These are phyloP conservation scores for Fusarium multiceps DNA, from an alignment of 2,329 filamentous ascomycete species.

Conservation along the genomic window DNA sequence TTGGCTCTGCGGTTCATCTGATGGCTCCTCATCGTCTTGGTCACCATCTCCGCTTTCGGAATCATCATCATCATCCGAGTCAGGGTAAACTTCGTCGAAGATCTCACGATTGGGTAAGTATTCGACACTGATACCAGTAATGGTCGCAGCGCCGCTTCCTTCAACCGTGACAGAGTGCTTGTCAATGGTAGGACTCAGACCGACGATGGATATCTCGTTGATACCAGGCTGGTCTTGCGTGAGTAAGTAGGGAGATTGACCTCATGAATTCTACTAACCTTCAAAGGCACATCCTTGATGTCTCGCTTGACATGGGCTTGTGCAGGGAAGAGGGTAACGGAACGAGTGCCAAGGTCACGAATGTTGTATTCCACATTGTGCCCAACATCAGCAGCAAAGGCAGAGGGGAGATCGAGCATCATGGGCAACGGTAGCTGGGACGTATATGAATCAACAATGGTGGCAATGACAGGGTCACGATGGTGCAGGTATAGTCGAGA, in stretches of 20 bases:
- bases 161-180: slow-evolving; percentile 71
- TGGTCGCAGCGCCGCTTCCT: slow-evolving; percentile 64
- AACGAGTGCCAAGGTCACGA: slow-evolving; percentile 67
- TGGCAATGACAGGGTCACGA: neutral
- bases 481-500: neutral
- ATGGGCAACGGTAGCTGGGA: neutral
- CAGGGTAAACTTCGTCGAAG: slow-evolving; percentile 66
- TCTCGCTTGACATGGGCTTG: slow-evolving; percentile 71
- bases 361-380: slow-evolving; percentile 64
- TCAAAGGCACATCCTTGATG: slow-evolving; percentile 61
- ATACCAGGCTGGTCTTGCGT: slow-evolving; percentile 57
- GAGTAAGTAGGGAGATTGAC: neutral
- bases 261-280: slow-evolving; percentile 31
- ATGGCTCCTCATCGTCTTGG: slow-evolving; percentile 39
- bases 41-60: slow-evolving; percentile 44
- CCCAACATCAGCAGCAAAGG: slow-evolving; percentile 52
- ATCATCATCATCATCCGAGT: slow-evolving; percentile 50
- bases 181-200: slow-evolving; percentile 66
- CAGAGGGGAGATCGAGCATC: neutral
- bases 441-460: neutral
- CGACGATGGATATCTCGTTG: slow-evolving; percentile 68
- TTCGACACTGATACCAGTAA: slow-evolving; percentile 71
- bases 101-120: slow-evolving; percentile 65
- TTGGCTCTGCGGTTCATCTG: slow-evolving; percentile 32
- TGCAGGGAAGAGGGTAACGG: slow-evolving; percentile 71